Conservation (phyloP, 2,329 filamentous ascomycete species). For the Fusarium solani-melongenae region DNA sequence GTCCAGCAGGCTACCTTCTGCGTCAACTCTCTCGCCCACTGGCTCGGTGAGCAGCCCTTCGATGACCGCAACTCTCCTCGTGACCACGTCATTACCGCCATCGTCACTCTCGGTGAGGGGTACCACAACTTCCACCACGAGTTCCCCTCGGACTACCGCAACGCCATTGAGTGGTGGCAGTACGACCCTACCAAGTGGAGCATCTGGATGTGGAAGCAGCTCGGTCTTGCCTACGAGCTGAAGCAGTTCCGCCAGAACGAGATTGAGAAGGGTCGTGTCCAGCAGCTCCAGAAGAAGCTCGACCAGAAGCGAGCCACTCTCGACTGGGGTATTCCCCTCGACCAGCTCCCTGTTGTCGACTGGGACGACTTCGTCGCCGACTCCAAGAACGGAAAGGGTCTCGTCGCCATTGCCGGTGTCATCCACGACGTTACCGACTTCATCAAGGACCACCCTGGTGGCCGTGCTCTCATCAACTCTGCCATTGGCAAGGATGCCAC, state of each 20-base stretch:
- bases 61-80: slow-evolving; percentile 92
- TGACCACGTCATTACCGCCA: slow-evolving; percentile 86
- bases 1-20: slow-evolving; percentile 94
- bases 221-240: slow-evolving; percentile 85
- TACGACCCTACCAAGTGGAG: slow-evolving; percentile 93
- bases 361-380: slow-evolving; percentile 89
- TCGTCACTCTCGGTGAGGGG: slow-evolving; percentile 87
- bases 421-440: slow-evolving; percentile 88
- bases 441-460: slow-evolving; percentile 91
- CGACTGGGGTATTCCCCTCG: slow-evolving; percentile 87
- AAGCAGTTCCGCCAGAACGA: slow-evolving; percentile 94
- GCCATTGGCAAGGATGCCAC: slow-evolving; percentile 89
- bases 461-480: slow-evolving; percentile 85
- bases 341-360: slow-evolving; percentile 85
- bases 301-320: slow-evolving; percentile 85
- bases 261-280: slow-evolving; percentile 90
- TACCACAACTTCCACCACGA: slow-evolving; percentile 98
- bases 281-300: slow-evolving; percentile 92
- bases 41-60: slow-evolving; percentile 92
- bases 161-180: slow-evolving; percentile 90
- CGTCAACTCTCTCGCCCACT: slow-evolving; percentile 91
- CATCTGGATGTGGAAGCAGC: slow-evolving; percentile 86
- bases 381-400: slow-evolving; percentile 78
- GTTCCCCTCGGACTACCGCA: slow-evolving; percentile 93
- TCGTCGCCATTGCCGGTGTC: slow-evolving; percentile 83